Evolutionary conservation across 139 green algal species (phyloP), one percentile per base, ranked within the genome.

Genomic region (Chlorella sp.): DNA sequence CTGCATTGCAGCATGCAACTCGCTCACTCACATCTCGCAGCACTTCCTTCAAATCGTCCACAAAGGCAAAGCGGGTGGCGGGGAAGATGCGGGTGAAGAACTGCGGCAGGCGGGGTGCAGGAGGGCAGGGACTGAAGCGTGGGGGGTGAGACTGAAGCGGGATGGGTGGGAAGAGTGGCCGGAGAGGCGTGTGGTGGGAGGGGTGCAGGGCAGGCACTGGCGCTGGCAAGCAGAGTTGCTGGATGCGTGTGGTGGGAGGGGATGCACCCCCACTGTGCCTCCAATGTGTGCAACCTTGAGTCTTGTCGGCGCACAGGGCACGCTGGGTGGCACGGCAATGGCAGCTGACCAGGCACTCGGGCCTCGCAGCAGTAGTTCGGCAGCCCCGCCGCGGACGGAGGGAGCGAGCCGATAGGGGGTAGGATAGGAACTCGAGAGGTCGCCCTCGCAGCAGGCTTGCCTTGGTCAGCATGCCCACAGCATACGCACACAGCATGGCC

Each of bases 61-160:
- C 48, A 48, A 94, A 93, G 57, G 88, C 79, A 71, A 93, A 94
- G 78, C 88, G 79, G 48, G 92, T 94, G 39, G 86, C 73, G 26
- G 71, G 61, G 71, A 95, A 95, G 32, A 92, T 87, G 4, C 91
- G 86, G 18, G 53, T 77, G 82, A 91, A 95, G 85, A 90, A 93
- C 73, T 92, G 92, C 5, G 91, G 61, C 42, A 19, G 24, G 36
- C n/a, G 22, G 77, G 3, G 39, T 26, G 76, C 36, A 57, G 36
- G 76, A 57, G 36, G 36, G 76, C 76, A 57, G 18, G 2, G 36
- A 3, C 4, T 22, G 7, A 40, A 4, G 32, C 71, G 26, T 32
- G n/a, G 42, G 71, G 3, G 16, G 2, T 9, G 1, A n/a, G n/a
- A n/a, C n/a, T n/a, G n/a, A n/a, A n/a, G n/a, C n/a, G n/a, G n/a